A percentile compares a stretch with the other conserved stretches of the same genome.
Conservation (phyloP, 805 yeast genomes). For the Schwanniomyces vanrijiae region DNA sequence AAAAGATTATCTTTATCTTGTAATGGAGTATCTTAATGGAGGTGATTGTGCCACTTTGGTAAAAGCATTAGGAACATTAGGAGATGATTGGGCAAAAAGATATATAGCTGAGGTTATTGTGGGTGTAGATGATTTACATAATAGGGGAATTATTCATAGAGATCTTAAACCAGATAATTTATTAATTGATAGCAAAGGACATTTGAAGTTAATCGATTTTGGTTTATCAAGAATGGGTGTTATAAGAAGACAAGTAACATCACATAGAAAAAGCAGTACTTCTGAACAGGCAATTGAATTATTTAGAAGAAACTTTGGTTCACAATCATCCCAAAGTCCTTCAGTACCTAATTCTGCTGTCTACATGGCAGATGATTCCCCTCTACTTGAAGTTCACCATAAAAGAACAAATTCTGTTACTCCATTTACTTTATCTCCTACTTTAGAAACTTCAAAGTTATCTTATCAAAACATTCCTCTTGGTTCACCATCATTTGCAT, state of each 20-base stretch:
- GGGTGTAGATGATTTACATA: slow-evolving; percentile 88
- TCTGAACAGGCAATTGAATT: slow-evolving; percentile 43
- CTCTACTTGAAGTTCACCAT: slow-evolving; percentile 23
- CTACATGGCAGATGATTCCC: slow-evolving; percentile 20
- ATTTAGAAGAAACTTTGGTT: slow-evolving; percentile 29
- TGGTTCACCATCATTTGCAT: slow-evolving; percentile 14
- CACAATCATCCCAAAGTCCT: slow-evolving; percentile 22
- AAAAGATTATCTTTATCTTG: slow-evolving; percentile 80
- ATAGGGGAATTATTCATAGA: slow-evolving; percentile 87
- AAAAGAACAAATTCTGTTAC: slow-evolving; percentile 43
- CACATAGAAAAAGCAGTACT: slow-evolving; percentile 41
- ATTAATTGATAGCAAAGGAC: slow-evolving; percentile 83
- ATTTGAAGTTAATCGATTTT: slow-evolving; percentile 90
- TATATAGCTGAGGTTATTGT: slow-evolving; percentile 88
- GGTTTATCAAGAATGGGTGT: slow-evolving; percentile 91
- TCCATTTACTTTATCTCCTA: slow-evolving; percentile 45
- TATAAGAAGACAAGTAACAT: slow-evolving; percentile 68
- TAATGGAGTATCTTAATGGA: slow-evolving; percentile 95
- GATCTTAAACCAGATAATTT: slow-evolving; percentile 95
- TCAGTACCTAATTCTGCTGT: slow-evolving; percentile 16
- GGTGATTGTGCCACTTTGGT: slow-evolving; percentile 92
- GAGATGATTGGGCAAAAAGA: slow-evolving; percentile 81
- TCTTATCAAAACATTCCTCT: slow-evolving; percentile 5
- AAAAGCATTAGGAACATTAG: slow-evolving; percentile 77
- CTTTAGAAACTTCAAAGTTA: slow-evolving; percentile 26